Evolutionary conservation across 1,139 yeast genomes (phyloP).

Genomic region (Magnusiomyces magnusii): DNA sequence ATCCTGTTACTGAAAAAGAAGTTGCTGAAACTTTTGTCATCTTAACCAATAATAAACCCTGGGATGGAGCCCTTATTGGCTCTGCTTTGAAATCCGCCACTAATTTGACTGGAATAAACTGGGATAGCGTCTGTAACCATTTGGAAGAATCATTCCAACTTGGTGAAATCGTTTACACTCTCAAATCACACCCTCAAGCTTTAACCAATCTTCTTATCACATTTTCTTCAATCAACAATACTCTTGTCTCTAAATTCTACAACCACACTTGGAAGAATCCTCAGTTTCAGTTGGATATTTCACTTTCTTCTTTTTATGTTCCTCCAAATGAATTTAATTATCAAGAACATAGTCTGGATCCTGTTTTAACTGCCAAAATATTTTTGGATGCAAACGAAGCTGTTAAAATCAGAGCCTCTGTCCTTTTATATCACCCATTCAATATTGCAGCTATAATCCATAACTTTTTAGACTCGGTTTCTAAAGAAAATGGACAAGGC

Average conservation of each 20-base stretch:
- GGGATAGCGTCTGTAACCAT: slow-evolving; percentile 10
- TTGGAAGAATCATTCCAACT: slow-evolving; percentile 8
- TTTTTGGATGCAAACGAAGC: slow-evolving; percentile 19
- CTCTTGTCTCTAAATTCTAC: slow-evolving; percentile 10
- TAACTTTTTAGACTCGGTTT: slow-evolving; percentile 28
- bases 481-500: slow-evolving; percentile 26
- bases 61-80: slow-evolving; percentile 15
- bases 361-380: slow-evolving; percentile 19
- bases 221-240: slow-evolving; percentile 12
- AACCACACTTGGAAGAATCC: slow-evolving; percentile 21
- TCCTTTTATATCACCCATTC: slow-evolving; percentile 23
- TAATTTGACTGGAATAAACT: slow-evolving; percentile 3
- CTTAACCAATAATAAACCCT: slow-evolving; percentile 9
- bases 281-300: slow-evolving; percentile 23
- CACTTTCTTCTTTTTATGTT: slow-evolving; percentile 19
- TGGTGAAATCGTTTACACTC: slow-evolving; percentile 4
- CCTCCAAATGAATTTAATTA: slow-evolving; percentile 20
- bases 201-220: slow-evolving; percentile 10
- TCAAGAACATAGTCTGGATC: slow-evolving; percentile 18
- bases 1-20: slow-evolving; percentile 9
- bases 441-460: slow-evolving; percentile 27
- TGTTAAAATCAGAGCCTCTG: slow-evolving; percentile 19
- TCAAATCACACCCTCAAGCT: slow-evolving; percentile 8
- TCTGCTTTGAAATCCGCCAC: slow-evolving; percentile 10
- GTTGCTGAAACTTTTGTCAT: slow-evolving; percentile 14